Evolutionary conservation across 352 stramenopile genomes (phyloP).

Genomic region (Blastocystis sp.): DNA sequence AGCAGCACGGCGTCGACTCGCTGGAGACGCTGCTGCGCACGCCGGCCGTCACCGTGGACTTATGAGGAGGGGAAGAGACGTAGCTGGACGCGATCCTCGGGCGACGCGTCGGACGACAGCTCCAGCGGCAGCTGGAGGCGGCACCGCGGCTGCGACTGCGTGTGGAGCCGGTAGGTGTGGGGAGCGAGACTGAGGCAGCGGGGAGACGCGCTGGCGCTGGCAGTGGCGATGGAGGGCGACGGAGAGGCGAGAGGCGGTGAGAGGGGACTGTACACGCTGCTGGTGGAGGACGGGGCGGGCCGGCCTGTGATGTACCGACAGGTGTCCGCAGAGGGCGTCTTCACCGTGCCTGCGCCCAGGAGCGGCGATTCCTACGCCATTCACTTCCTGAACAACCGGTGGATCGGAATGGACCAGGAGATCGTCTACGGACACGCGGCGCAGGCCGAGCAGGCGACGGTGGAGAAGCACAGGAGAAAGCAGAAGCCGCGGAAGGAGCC

Average conservation of each 20-base stretch:
- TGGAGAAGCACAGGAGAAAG: too few relatives aligned
- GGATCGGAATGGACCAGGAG: conserved; percentile 10
- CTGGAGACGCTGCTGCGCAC: not conserved
- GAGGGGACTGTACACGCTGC: conserved; percentile 18
- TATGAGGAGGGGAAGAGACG: not conserved
- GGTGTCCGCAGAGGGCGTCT: not conserved
- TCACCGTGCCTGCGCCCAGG: not conserved
- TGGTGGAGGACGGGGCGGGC: not conserved
- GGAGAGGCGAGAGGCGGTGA: not conserved
- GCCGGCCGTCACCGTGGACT: not conserved
- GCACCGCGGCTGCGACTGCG: not conserved
- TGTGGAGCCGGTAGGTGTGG: not conserved
- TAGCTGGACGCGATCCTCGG: conserved; percentile 43
- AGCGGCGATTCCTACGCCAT: not conserved
- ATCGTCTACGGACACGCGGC: not conserved
- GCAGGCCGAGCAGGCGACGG: too few relatives aligned
- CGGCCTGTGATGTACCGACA: not conserved
- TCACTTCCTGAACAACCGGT: conserved; percentile 11
- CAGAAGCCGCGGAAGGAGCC: too few relatives aligned
- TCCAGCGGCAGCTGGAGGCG: not conserved
- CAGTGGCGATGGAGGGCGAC: not conserved
- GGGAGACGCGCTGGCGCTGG: not conserved
- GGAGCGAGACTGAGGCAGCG: not conserved
- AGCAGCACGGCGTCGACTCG: not conserved
- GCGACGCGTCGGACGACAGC: not conserved